Base-by-base conservation (phyloP, 2,329 filamentous ascomycete genomes). In the Ophiosphaerella herpotricha region DNA sequence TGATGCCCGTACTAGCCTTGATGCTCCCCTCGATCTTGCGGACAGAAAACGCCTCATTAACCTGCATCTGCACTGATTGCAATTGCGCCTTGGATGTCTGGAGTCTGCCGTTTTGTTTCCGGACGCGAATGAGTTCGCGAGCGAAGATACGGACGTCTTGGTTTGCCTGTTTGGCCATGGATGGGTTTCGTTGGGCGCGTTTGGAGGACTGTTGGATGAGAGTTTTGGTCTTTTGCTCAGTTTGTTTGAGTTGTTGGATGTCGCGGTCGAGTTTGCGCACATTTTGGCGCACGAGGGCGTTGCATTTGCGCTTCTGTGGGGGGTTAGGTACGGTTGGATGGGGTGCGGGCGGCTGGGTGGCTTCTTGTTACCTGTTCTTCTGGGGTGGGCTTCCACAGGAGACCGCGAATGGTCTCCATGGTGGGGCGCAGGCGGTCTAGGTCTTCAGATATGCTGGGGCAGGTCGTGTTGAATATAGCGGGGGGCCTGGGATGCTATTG, bases 11-110 rank as follows among this genome's bases (percentile, higher is more conserved):
- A 63, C 87, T 90, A 36, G 89, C 87, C 60, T 85, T 84, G 68
- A 99, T 91, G 66, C 88, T 91, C 39, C 92, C 93, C 76, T 97
- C 92, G 57, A 99, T 97, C 80, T 96, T 96, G 62, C 91, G 87
- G 64, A 97, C 87, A 1, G 91, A 90, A 74, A 97, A 97, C 1
- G 94, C 92, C 77, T 97, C 93, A 68, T 92, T 91, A 68, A 99
- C 93, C 76, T 97, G 94, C 91, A 97, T 96, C 75, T 93, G 88
- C 37, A 99, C 93, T 60, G 88, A 93, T 70, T 87, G 86, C 40
- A 99, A 83, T 76, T 97, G 94, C 2, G 94, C 94, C 72, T 95
- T 95, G 64, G 87, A 88, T 0, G 93, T 97, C 14, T 88, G 81
- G 34, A 97, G 82, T 4, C 94, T 85, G 26, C 81, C 77, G 14